Evolutionary conservation across 192 early-diverging fungal species (phyloP), one percentile per base, ranked within the genome.

Genomic region (Fimicolochytrium jonesii): DNA sequence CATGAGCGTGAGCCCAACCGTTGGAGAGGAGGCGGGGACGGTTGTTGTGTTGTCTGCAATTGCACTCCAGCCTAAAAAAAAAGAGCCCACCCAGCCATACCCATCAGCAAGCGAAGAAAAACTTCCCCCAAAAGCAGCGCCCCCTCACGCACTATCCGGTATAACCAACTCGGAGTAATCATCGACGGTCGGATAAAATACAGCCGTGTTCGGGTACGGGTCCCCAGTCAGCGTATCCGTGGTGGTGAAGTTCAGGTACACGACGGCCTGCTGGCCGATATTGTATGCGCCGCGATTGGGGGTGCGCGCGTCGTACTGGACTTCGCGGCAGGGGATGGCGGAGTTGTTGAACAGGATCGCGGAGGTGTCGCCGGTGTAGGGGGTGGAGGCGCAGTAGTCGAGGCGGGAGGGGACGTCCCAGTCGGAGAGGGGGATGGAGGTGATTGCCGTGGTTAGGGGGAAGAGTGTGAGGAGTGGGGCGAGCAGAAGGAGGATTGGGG

Each of bases 181-280:
- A 41, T 78, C 77, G 9, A 78, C 77, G 11, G 25, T 22, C 2
- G 77, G 77, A 64, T 69, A 78, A 62, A 75, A 78, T 18, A 69
- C 47, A 4, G 67, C 68, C 18, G 72, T 73, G 37, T 60, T 44
- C 9, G 60, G 55, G 6, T 29, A 44, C 25, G 34, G 34, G 33
- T 7, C 52, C 9, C 41, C 35, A 18, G 31, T 47, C 5, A 61
- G 11, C 15, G 41, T 33, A 11, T 37, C 49, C 1, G 18, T 55
- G 15, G 62, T 64, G 23, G 18, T 15, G 18, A 64, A 53, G 0
- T 55, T 37, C 62, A 64, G 36, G 37, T 64, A 64, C 50, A 64
- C 25, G 41, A 64, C 41, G 7, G 62, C 20, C 18, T 50, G 25
- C 4, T 17, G 31, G 22, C 51, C 62, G n/a, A 35, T 43, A 6